Percentiles rank a stretch among this genome's conserved stretches.
Conservation (phyloP, 2,329 filamentous ascomycete species). For the Hysterium pulicare region DNA sequence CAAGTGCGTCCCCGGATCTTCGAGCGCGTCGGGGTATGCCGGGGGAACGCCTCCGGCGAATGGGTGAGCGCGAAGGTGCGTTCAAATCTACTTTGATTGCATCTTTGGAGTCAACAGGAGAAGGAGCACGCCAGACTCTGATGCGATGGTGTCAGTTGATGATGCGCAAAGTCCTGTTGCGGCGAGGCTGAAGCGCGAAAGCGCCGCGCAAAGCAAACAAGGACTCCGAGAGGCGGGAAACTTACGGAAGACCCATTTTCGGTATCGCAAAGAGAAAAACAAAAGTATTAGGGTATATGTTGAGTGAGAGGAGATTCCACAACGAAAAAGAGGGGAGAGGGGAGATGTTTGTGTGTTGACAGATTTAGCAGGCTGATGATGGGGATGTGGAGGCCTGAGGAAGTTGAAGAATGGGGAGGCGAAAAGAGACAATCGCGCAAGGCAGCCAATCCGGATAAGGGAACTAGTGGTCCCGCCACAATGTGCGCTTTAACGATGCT, state of each 20-base stretch:
- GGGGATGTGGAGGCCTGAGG: constrained; percentile 1
- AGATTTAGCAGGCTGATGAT: constrained; percentile 1
- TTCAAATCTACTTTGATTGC: constrained; percentile 51
- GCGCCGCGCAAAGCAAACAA: constrained; percentile 9
- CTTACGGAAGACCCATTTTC: constrained; percentile 51
- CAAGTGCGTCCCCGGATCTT: constrained; percentile 8
- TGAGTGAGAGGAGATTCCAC: constrained; percentile 8
- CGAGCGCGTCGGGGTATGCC: constrained; percentile 22
- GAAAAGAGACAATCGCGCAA: too few species aligned
- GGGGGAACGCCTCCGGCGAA: constrained; percentile 50
- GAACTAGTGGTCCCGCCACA: too few species aligned
- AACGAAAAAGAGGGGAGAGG: background rate
- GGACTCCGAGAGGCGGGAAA: constrained; percentile 10
- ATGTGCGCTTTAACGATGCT: too few species aligned
- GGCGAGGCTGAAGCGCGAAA: constrained; percentile 10
- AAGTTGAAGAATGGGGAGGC: background rate
- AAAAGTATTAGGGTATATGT: constrained; percentile 15
- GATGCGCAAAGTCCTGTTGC: constrained; percentile 7
- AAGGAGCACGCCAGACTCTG: constrained; percentile 54
- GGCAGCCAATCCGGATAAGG: too few species aligned
- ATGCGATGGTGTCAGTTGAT: constrained; percentile 5
- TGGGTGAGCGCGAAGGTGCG: constrained; percentile 54
- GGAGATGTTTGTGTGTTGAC: background rate
- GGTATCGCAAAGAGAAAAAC: constrained; percentile 11
- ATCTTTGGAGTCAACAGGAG: constrained; percentile 43